Base-by-base conservation (phyloP, 345 rosid genomes). In the Adansonia digitata region DNA sequence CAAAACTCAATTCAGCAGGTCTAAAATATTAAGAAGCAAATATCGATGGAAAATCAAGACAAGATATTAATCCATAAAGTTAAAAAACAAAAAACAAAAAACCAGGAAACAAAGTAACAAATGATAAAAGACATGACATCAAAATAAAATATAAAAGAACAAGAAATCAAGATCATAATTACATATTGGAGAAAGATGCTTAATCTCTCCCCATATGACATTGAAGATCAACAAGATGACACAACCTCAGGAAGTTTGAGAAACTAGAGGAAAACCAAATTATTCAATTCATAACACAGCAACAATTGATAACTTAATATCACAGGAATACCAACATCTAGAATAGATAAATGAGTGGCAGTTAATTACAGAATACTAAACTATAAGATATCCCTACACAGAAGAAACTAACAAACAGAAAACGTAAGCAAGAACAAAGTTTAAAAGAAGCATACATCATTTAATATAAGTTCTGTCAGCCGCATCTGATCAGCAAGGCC, bases 401-500 rank as follows among this genome's bases (percentile, higher is more conserved):
- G 67, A 65, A 66, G 45, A 73, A 45, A 56, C 20, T 17, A 27
- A 14, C 10, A 29, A 18, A 12, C n/a, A 40, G 7, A 55, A 26
- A 15, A 24, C 5, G 18, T 64, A 1, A 4, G 7, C 31, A n/a
- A 12, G 42, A 45, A 5, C 52, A 2, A 57, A 73, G 68, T 62
- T 24, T 14, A 48, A 69, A 18, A 57, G 37, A 75, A 83, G 71
- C 91, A 81, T 90, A 94, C 98, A 85, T 91, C 94, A 72, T 82
- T 89, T 80, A 91, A 60, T 57, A 94, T 74, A 74, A 84, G 87
- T 69, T 96, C 98, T 8, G 86, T 83, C 86, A 96, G 79, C 74
- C 91, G 90, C 82, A 88, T 92, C 80, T 96, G 98, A 86, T 93
- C 97, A 17, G 92, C 87, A 84, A 93, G 80, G 77, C 97, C 92